These are phyloP conservation scores for Thermomucor indicae-seudaticae DNA, from an alignment of 371 early-diverging fungal species.

Conservation along the genomic window DNA sequence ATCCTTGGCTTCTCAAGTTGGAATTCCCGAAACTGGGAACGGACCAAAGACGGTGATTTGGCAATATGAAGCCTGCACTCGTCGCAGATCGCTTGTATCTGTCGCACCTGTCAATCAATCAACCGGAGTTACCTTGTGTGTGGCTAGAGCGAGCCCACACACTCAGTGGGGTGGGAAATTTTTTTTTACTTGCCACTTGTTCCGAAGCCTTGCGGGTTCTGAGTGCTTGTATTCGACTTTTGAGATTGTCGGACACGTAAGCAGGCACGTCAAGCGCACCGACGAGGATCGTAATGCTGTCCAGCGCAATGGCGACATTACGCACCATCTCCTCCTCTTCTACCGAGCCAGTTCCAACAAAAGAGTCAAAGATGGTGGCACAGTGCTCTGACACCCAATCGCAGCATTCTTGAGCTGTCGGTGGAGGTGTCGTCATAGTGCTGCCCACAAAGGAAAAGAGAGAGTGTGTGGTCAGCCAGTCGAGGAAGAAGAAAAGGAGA, in stretches of 20 bases:
- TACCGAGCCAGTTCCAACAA: background rate
- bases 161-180: background rate
- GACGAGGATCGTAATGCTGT: constrained; percentile 14
- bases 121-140: background rate
- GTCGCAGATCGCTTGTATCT: constrained; percentile 10
- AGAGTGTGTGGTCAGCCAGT: too few relatives aligned
- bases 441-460: background rate
- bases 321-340: background rate
- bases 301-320: constrained; percentile 11
- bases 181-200: background rate
- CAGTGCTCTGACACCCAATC: constrained; percentile 18
- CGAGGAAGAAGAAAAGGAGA: background rate
- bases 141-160: too few relatives aligned
- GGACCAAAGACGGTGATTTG: constrained; percentile 4
- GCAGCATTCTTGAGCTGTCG: constrained; percentile 18
- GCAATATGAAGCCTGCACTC: constrained; percentile 7
- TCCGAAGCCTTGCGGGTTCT: background rate
- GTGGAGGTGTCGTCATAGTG: constrained; percentile 9
- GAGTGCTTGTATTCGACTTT: constrained; percentile 8
- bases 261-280: constrained; percentile 16
- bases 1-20: constrained; percentile 4
- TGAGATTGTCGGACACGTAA: background rate
- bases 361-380: background rate
- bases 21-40: constrained; percentile 1
- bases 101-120: constrained; percentile 4